Percentiles rank a stretch among this genome's conserved stretches.
Evolutionary conservation across 179 eudicot genomes (phyloP).

Genomic region (Drosera spatulata): DNA sequence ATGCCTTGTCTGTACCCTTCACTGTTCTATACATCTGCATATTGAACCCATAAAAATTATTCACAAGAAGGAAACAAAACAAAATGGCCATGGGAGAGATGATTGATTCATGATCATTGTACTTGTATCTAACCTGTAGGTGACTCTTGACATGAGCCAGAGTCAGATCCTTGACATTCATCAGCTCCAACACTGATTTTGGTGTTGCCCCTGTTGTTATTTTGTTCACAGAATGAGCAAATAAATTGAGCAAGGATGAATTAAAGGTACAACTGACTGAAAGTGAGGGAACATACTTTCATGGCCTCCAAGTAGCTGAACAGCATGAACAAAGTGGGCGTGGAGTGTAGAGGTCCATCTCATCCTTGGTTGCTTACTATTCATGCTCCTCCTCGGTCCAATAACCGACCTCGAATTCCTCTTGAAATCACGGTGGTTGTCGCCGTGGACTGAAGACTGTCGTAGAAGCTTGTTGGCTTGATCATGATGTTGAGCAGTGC

Average conservation of each 20-base stretch:
- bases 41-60: not conserved
- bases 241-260: not conserved
- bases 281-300: slow-evolving; percentile 35
- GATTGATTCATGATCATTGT: too few species aligned
- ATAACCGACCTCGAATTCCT: slow-evolving; percentile 34
- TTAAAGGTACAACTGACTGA: not conserved
- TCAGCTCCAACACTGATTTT: slow-evolving; percentile 81
- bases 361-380: slow-evolving; percentile 65
- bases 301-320: slow-evolving; percentile 82
- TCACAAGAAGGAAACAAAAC: not conserved
- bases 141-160: slow-evolving; percentile 93
- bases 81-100: not conserved
- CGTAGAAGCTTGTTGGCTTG: slow-evolving; percentile 12
- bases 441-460: slow-evolving; percentile 38
- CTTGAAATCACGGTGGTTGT: slow-evolving; percentile 36
- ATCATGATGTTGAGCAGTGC: not conserved
- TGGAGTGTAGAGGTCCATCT: slow-evolving; percentile 89
- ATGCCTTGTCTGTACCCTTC: slow-evolving; percentile 83
- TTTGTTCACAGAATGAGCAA: not conserved
- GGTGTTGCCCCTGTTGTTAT: slow-evolving; percentile 67
- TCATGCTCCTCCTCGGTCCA: slow-evolving; percentile 39
- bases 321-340: slow-evolving; percentile 79
- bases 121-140: slow-evolving; percentile 41
- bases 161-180: slow-evolving; percentile 93
- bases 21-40: slow-evolving; percentile 79